phyloP scores from a whole-genome alignment of 2,329 filamentous ascomycete genomes.

The Colletotrichum truncatum region DNA sequence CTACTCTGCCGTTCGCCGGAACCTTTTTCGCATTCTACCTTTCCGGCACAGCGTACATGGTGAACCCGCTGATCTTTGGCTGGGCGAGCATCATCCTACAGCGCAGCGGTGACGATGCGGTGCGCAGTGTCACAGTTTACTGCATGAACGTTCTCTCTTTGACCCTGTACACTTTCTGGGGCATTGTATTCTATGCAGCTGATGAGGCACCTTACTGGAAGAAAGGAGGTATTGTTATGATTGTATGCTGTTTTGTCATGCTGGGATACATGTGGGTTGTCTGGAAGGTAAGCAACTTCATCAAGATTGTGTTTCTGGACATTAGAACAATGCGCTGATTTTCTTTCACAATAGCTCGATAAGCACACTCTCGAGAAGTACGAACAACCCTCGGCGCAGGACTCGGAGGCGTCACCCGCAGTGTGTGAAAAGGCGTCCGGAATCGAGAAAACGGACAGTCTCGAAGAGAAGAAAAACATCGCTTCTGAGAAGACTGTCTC shows the following conservation, averaged over 20 bases:
- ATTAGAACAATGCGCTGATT: neutral
- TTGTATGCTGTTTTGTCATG: constrained; percentile 32
- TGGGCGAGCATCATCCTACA: constrained; percentile 50
- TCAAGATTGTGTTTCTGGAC: neutral
- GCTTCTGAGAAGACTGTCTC: neutral
- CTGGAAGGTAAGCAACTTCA: constrained; percentile 14
- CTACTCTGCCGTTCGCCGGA: constrained; percentile 37
- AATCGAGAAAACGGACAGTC: neutral
- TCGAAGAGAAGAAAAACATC: neutral
- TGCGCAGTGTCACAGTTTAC: constrained; percentile 46
- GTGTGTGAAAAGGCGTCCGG: neutral
- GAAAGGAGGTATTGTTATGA: constrained; percentile 47
- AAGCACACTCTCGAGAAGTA: neutral
- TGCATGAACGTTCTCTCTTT: constrained; percentile 48
- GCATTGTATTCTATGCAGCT: constrained; percentile 45
- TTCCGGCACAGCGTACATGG: constrained; percentile 49
- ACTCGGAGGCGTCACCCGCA: neutral
- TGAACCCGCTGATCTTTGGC: constrained; percentile 49
- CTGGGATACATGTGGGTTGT: constrained; percentile 26
- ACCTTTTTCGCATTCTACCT: constrained; percentile 43
- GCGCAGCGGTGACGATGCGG: constrained; percentile 47
- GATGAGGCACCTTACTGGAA: constrained; percentile 46
- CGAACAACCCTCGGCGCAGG: neutral
- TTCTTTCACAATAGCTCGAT: neutral
- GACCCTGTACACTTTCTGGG: constrained; percentile 51